Evolutionary conservation across 2,329 filamentous ascomycete species (phyloP), one percentile per base, ranked within the genome.

Genomic region (Podosphaera fusca): DNA sequence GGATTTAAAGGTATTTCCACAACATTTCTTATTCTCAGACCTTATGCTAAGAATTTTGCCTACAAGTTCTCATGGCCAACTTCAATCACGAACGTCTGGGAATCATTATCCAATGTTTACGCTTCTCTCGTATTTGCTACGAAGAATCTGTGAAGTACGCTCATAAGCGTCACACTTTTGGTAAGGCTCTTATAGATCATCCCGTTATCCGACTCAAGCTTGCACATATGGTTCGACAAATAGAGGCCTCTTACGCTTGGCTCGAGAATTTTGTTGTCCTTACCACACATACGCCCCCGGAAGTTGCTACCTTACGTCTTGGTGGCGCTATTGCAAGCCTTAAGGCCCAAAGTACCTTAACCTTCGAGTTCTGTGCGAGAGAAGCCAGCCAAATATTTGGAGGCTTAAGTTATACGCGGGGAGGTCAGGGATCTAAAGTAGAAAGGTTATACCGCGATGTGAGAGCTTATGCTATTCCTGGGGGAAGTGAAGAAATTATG

Each of bases 1-100:
- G 92, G 92, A 45, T 98, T 98, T 80, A 87, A 89, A 73, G 78
- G 79, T 81, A 70, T 63, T 68, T 55, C 46, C 3, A 21, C 10
- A 36, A 3, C 12, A 49, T 51, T 14, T 14, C 38, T 14, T 21
- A 21, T 21, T 21, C 12, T 40, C 2, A 6, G 40, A 8, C 30
- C 12, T 40, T 31, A 8, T 21, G 60, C 62, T 61, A 50, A 60
- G 29, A 50, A 54, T 3, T 14, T 21, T 21, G n/a, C 45, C 8
- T 21, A 7, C 1, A 56, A 79, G 88, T 94, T 68, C 90, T 98
- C 76, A 96, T 96, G 90, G 95, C 87, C 69, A 95, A 95, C 78
- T 95, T 95, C 77, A 96, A 96, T 79, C 92, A 96, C 76, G 92
- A 98, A 74, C 87, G 92, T 61, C 89, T 98, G 64, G 92, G 92